Evolutionary conservation across 164 flowering plant species (phyloP).

Genomic region (Kalanchoe fedtschenkoi): DNA sequence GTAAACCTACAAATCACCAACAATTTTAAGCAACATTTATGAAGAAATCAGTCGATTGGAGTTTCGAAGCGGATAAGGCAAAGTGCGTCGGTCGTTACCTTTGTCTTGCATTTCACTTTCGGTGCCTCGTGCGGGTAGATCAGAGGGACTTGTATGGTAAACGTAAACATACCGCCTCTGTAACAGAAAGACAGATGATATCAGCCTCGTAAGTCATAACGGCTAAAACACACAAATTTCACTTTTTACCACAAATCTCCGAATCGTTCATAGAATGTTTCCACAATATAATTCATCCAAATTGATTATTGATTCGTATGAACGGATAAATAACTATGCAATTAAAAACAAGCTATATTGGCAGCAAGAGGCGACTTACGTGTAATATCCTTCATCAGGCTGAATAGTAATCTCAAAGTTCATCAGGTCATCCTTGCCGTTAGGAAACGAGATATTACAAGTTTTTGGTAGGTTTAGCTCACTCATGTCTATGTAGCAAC

Average conservation of each 20-base stretch:
- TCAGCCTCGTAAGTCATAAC: not conserved
- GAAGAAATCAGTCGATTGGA: not conserved
- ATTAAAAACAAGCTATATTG: not conserved
- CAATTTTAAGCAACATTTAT: not conserved
- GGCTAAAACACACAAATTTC: not conserved
- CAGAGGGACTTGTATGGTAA: constrained; percentile 26
- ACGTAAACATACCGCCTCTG: constrained; percentile 31
- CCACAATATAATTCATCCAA: no score
- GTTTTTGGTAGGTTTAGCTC: constrained; percentile 42
- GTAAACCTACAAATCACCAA: constrained; percentile 22
- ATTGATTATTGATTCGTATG: no score
- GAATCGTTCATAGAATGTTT: no score
- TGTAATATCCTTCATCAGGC: constrained; percentile 48
- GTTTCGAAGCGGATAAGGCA: not conserved
- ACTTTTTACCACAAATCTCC: no score
- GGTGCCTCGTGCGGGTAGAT: constrained; percentile 40
- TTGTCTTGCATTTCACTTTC: constrained; percentile 43
- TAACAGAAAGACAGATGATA: no score
- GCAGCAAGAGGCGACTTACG: constrained; percentile 18
- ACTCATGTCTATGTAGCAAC: constrained; percentile 21
- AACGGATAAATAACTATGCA: no score
- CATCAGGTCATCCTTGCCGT: constrained; percentile 49
- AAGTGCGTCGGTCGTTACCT: constrained; percentile 22
- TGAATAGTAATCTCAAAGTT: constrained; percentile 39
- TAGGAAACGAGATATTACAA: constrained; percentile 29